Base-by-base conservation (phyloP, 2,329 filamentous ascomycete genomes). In the Apiospora saccharicola region DNA sequence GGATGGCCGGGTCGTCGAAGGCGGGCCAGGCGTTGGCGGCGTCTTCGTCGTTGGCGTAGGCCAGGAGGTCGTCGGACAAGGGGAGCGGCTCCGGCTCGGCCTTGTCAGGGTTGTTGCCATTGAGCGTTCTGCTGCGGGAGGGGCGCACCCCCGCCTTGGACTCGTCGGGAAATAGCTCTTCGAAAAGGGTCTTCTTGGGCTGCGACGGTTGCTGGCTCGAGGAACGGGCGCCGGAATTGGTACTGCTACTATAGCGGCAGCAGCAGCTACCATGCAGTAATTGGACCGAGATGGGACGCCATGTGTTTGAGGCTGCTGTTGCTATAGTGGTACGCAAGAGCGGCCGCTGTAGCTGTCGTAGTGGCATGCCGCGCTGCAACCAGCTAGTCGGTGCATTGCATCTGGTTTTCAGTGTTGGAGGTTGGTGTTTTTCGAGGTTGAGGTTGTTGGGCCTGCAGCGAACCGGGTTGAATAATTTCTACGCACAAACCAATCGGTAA, bases 141-240 rank as follows among this genome's bases (percentile, higher is more conserved):
- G 41, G 26, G 71, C 26, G n/a, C 47, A 44, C 24, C 69, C 71
- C 72, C 49, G 73, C 72, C 74, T 80, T 81, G 24, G 80, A 80
- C 71, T 87, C 85, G 75, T 88, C 86, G 6, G 89, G 89, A 75
- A 90, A 90, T 0, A 91, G 84, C 75, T 88, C 85, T 70, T 85
- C 82, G 72, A 84, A 84, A 12, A 86, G 78, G 5, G 83, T 73
- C n/a, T 72, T 74, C 68, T 68, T 67, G 26, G 71, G n/a, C 51
- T 26, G 51, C 67, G 37, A 5, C 47, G n/a, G 34, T 47, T 16
- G n/a, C 46, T 43, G 4, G 24, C 43, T 46, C 47, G 37, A 41
- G 22, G 26, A 6, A 30, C 30, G 24, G 16, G 53, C 44, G 24
- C 70, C 43, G 49, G 61, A 47, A 68, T 14, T 71, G 64, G 47